Evolutionary conservation across 352 stramenopile genomes (phyloP).

Genomic region (Globisporangium carolinianum): DNA sequence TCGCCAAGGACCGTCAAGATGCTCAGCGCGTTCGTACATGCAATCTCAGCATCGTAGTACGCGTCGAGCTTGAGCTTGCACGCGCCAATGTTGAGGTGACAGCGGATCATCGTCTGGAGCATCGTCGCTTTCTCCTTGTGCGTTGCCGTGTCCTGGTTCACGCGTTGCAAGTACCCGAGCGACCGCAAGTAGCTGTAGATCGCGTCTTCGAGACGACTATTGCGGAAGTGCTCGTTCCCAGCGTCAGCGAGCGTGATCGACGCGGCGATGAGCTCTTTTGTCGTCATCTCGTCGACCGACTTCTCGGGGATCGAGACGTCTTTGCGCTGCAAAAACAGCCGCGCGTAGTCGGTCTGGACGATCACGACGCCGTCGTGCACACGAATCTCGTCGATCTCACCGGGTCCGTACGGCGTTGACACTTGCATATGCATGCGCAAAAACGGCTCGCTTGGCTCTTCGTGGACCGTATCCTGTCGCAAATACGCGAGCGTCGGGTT

Average conservation of each 20-base stretch:
- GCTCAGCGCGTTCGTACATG: constrained; percentile 76
- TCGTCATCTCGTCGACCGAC: constrained; percentile 63
- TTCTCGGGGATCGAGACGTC: constrained; percentile 65
- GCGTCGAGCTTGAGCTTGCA: constrained; percentile 77
- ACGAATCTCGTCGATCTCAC: constrained; percentile 62
- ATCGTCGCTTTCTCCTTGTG: constrained; percentile 85
- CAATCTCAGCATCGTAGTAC: constrained; percentile 64
- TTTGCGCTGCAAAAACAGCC: constrained; percentile 78
- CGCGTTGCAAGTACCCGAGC: constrained; percentile 63
- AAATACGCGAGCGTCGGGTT: constrained; percentile 64
- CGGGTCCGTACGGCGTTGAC: constrained; percentile 59
- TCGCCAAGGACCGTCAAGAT: constrained; percentile 72
- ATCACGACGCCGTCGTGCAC: constrained; percentile 56
- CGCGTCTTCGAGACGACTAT: constrained; percentile 49
- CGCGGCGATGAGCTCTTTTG: constrained; percentile 66
- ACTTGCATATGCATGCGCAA: constrained; percentile 80
- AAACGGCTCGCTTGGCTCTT: constrained; percentile 57
- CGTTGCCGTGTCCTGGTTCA: constrained; percentile 66
- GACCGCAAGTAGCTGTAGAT: constrained; percentile 72
- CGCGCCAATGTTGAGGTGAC: constrained; percentile 78
- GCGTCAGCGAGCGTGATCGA: constrained; percentile 57
- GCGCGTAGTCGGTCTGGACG: constrained; percentile 54
- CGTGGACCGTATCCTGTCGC: constrained; percentile 51
- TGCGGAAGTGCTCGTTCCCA: constrained; percentile 68
- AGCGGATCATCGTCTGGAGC: constrained; percentile 86